Evolutionary conservation across 495 filamentous ascomycete species (phyloP).

Genomic region (Chlorociboria aeruginascens): DNA sequence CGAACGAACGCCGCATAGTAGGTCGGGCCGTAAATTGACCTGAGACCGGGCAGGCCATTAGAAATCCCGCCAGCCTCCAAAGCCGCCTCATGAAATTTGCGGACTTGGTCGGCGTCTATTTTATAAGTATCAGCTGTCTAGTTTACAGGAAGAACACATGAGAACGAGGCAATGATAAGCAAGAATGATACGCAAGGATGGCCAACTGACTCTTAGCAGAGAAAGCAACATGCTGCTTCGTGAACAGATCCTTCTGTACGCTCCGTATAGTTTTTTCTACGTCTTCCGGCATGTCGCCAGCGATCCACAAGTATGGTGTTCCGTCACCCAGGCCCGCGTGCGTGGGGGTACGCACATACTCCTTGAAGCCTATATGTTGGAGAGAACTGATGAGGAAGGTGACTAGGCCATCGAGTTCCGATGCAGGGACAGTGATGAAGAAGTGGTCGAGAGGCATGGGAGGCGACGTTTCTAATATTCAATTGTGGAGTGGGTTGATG

Average conservation of each 20-base stretch:
- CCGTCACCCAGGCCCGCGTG: conserved; percentile 4
- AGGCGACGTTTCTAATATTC: too few relatives aligned
- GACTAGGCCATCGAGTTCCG: not conserved
- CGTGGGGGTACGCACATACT: not conserved
- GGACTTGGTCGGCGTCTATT: conserved; percentile 4
- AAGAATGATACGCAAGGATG: not conserved
- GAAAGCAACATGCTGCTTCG: not conserved
- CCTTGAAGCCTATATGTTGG: conserved; percentile 2
- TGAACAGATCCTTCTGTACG: not conserved
- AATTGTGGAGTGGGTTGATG: too few relatives aligned
- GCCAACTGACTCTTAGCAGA: not conserved
- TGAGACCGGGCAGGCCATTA: conserved; percentile 36
- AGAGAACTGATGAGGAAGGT: conserved; percentile 4
- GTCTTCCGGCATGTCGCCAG: too few relatives aligned
- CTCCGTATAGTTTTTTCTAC: not conserved
- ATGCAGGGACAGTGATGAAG: not conserved
- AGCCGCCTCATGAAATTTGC: conserved; percentile 27
- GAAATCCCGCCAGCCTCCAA: conserved; percentile 31
- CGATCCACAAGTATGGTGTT: not conserved
- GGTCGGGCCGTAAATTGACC: conserved; percentile 27
- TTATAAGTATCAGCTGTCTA: not conserved
- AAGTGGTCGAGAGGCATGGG: conserved; percentile 8
- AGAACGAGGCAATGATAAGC: not conserved
- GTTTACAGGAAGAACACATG: not conserved
- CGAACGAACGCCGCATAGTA: conserved; percentile 40